Evolutionary conservation across 805 yeast genomes (phyloP), one percentile per base, ranked within the genome.

Genomic region (Torulaspora quercuum): DNA sequence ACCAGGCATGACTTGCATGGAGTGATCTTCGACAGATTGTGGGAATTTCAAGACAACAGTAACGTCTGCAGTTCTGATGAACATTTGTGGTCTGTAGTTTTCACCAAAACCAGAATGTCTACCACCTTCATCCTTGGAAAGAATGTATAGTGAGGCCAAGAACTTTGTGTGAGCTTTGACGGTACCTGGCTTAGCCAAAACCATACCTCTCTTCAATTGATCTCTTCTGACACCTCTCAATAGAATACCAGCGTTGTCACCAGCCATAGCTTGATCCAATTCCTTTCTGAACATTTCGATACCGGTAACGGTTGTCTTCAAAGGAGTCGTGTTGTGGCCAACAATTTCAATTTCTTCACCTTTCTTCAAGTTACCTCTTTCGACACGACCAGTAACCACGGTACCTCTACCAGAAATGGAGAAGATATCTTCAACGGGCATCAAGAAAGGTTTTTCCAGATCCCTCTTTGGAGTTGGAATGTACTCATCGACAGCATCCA

Each of bases 391-490:
- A 40, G 97, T 85, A 57, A 86, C 96, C 53, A 92, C 98, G 44
- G 98, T 92, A 73, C 98, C 98, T 80, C 98, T 90, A 70, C 99
- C 99, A 29, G 97, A 86, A 54, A 92, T 92, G 42, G 97, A 87
- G 78, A 90, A 92, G 46, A 88, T 89, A 59, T 87, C 96, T 75
- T 92, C 98, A 54, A 92, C 80, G 48, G 97, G 97, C 84, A 92
- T 80, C 69, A 92, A 71, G 78, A 92, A 92, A 52, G 97, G 89
- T 70, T 88, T 86, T 56, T 88, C 97, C 55, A 90, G 76, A 64
- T 92, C 97, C 75, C 99, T 88, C 54, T 69, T 70, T 53, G 99
- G 99, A 46, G 97, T 89, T 63, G 98, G 98, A 50, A 92, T 88
- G 72, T 81, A 73, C 64, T 79, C 88, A 65, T 92, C 99, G 53